Base-by-base conservation (phyloP, 108 stramenopile genomes). In the Cyclotella cryptica region DNA sequence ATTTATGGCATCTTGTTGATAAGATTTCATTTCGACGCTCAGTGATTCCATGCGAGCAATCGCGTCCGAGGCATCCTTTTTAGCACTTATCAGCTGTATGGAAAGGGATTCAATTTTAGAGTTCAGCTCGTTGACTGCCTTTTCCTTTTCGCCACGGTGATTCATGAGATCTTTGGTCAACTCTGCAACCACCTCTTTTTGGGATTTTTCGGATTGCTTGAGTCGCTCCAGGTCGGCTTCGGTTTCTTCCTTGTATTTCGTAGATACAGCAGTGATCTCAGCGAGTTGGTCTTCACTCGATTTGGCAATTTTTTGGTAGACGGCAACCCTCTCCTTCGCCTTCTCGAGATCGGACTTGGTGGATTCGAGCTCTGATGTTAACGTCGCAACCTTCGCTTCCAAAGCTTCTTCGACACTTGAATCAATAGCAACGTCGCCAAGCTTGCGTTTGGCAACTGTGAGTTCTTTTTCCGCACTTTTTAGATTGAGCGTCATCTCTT, bases 161-260 rank as follows among this genome's bases (percentile, higher is more conserved):
- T 72, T 62, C 44, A 84, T 66, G 19, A 97, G 85, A 76, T 95
- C 93, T 44, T 89, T 90, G 3, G 91, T 92, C 39, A 95, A 86
- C 27, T 90, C 90, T 3, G 85, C 80, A 1, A 93, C 82, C 24
- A 90, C 87, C 66, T 90, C 88, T 52, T 85, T 86, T 41, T 84
- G 77, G 22, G 69, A 65, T 52, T 67, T 64, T 72, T 89, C 88
- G 6, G 86, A 78, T 39, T 84, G 80, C 49, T 86, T 66, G 13
- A 97, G 86, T 53, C 77, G 68, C 3, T 80, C 71, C 3, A 89
- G 49, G 53, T 87, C 87, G 1, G 72, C 58, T 24, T 74, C 71
- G 5, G 70, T 83, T 71, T 85, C 86, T 43, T 86, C 83, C 55
- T 85, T 91, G 67, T 84, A 77, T n/a, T 87, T 86, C 41, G 85